phyloP scores from a whole-genome alignment of 192 early-diverging fungal species.

The Gigaspora rosea region DNA sequence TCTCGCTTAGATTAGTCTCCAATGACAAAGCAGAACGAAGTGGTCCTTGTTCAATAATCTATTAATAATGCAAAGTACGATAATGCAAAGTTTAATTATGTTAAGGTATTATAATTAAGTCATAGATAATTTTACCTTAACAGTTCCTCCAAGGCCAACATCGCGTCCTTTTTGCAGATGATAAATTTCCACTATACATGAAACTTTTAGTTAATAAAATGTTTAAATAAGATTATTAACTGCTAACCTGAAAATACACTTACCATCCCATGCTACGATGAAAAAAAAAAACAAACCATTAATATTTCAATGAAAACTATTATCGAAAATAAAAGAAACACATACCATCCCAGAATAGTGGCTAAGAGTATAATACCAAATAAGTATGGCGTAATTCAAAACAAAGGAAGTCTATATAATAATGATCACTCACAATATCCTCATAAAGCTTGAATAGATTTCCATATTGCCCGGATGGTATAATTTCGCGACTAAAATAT shows the following conservation, averaged over 20 bases:
- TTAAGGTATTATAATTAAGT: neutral
- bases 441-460: conserved; percentile 86
- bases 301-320: conserved; percentile 17
- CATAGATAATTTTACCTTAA: conserved; percentile 38
- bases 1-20: conserved; percentile 62
- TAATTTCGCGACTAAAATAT: conserved; percentile 50
- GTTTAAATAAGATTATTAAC: neutral
- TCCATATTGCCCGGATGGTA: conserved; percentile 55
- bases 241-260: neutral
- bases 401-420: neutral
- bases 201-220: neutral
- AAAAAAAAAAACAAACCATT: neutral
- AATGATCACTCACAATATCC: conserved; percentile 59
- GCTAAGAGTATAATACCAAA: conserved; percentile 34
- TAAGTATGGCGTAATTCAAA: neutral
- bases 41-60: conserved; percentile 79
- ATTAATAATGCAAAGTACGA: neutral
- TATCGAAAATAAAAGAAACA: conserved; percentile 3
- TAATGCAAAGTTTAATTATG: neutral
- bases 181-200: conserved; percentile 82
- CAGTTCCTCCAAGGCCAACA: conserved; percentile 58
- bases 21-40: conserved; percentile 73
- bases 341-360: conserved; percentile 56
- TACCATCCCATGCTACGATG: conserved; percentile 47
- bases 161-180: conserved; percentile 84